These are phyloP conservation scores for Pythium coloratum DNA, from an alignment of 352 stramenopile species.

Conservation along the genomic window DNA sequence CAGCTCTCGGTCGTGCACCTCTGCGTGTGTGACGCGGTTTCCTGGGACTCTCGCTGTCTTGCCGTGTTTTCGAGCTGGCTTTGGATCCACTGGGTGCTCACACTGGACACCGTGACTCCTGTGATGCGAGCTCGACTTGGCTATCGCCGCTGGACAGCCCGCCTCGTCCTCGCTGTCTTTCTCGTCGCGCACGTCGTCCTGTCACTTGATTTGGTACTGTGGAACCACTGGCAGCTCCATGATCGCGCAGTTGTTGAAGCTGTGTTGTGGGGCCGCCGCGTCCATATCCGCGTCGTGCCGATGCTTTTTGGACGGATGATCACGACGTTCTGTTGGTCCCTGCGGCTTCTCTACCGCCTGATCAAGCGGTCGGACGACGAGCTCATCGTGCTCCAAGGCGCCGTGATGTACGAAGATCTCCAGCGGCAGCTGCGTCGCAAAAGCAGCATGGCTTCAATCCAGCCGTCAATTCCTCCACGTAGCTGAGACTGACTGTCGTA, in stretches of 20 bases:
- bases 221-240: constrained; percentile 9
- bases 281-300: constrained; percentile 4
- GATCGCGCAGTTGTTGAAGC: constrained; percentile 16
- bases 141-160: constrained; percentile 4
- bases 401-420: constrained; percentile 16
- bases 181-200: constrained; percentile 15
- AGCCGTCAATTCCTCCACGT: neutral
- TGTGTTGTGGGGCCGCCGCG: neutral
- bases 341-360: constrained; percentile 7
- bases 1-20: constrained; percentile 24
- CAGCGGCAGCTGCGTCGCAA: neutral
- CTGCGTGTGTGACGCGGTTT: constrained; percentile 25
- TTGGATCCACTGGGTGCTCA: constrained; percentile 29
- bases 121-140: constrained; percentile 9
- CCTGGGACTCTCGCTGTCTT: constrained; percentile 21
- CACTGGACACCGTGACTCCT: constrained; percentile 19
- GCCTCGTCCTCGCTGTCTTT: constrained; percentile 9
- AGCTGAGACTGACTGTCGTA: neutral
- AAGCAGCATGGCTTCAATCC: neutral
- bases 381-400: constrained; percentile 24
- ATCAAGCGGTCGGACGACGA: constrained; percentile 8
- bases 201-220: constrained; percentile 20
- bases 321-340: constrained; percentile 14
- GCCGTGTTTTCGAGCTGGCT: constrained; percentile 22
- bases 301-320: constrained; percentile 17